These are phyloP conservation scores for Phaffomyces antillensis DNA, from an alignment of 805 yeast genomes.

Conservation along the genomic window DNA sequence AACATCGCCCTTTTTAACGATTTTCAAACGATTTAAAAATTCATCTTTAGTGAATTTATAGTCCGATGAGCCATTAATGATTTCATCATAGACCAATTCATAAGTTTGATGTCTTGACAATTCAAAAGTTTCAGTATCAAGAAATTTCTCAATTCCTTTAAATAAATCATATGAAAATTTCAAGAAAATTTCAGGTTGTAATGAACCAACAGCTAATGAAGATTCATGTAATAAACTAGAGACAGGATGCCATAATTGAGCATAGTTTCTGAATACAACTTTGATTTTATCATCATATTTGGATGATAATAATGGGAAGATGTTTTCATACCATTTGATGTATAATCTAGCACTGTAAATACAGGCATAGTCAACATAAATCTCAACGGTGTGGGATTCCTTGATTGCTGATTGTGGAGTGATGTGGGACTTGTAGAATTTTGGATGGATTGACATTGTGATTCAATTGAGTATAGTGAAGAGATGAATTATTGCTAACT, in stretches of 20 bases:
- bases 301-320: constrained; percentile 43
- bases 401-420: constrained; percentile 8
- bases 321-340: constrained; percentile 42
- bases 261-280: constrained; percentile 60
- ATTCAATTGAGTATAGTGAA: too few species aligned
- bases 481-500: too few species aligned
- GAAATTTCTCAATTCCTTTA: constrained; percentile 45
- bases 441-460: constrained; percentile 24
- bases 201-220: constrained; percentile 57
- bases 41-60: constrained; percentile 21
- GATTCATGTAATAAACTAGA: constrained; percentile 66
- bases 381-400: constrained; percentile 39
- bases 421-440: constrained; percentile 19
- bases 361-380: constrained; percentile 73
- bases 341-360: constrained; percentile 65
- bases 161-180: constrained; percentile 50
- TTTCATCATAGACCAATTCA: constrained; percentile 43
- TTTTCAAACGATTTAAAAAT: constrained; percentile 24
- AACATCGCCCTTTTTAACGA: constrained; percentile 22
- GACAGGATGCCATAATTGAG: constrained; percentile 91
- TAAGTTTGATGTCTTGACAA: constrained; percentile 51
- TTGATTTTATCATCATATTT: constrained; percentile 44
- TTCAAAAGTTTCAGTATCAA: constrained; percentile 52
- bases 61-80: constrained; percentile 30
- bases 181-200: constrained; percentile 50